Percentiles rank a stretch among this genome's conserved stretches.
Evolutionary conservation across 495 filamentous ascomycete genomes (phyloP).

Genomic region (Cudoniella acicularis): DNA sequence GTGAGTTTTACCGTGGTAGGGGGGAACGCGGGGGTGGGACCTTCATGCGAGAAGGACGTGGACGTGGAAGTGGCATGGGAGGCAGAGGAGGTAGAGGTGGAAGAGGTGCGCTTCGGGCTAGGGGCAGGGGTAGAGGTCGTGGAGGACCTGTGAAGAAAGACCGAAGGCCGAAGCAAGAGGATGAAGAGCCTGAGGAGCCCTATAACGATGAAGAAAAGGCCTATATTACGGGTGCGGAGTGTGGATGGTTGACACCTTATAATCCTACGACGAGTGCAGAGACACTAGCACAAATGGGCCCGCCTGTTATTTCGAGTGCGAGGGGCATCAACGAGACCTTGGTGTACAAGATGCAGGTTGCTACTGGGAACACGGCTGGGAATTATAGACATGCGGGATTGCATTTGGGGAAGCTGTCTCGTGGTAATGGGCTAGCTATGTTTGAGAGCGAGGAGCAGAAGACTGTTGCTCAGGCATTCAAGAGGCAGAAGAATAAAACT

Average conservation of each 20-base stretch:
- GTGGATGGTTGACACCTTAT: conserved; percentile 11
- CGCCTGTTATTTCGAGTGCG: conserved; percentile 8
- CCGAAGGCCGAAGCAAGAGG: no score
- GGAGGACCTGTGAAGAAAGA: no score
- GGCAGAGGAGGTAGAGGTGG: background rate
- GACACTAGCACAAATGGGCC: conserved; percentile 2
- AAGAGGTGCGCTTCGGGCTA: no score
- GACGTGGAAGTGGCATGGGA: background rate
- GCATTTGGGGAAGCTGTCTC: conserved; percentile 7
- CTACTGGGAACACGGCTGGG: background rate
- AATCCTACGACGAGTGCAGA: conserved; percentile 11
- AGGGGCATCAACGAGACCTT: conserved; percentile 12
- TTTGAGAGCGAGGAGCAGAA: conserved; percentile 21
- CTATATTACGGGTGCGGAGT: background rate
- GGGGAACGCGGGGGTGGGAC: background rate
- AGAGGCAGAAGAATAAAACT: conserved; percentile 2
- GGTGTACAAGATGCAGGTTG: conserved; percentile 12
- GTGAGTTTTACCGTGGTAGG: background rate
- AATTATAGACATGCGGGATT: background rate
- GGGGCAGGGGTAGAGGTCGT: no score
- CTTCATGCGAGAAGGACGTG: background rate
- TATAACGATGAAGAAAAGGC: conserved; percentile 10
- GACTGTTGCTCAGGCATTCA: conserved; percentile 8
- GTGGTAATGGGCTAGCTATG: conserved; percentile 10
- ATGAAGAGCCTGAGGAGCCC: conserved; percentile 4